phyloP scores from a whole-genome alignment of 176 grass and related monocot species.

The Microstegium vimineum region DNA sequence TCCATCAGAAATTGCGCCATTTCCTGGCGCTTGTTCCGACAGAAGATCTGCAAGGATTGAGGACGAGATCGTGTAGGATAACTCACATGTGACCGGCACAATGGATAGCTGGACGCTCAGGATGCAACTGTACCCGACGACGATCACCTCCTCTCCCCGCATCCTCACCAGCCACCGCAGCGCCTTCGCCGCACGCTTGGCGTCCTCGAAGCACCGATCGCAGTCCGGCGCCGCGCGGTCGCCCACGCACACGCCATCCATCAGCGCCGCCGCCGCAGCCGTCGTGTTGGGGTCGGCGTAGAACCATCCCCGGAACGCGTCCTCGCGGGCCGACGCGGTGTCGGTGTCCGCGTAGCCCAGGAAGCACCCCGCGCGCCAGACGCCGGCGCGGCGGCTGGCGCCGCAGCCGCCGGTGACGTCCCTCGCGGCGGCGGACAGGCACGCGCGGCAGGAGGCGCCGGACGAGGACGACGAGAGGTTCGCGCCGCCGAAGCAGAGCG shows the following conservation, averaged over 20 bases:
- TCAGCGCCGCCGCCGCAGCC: background rate
- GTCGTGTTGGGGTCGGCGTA: background rate
- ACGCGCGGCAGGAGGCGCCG: background rate
- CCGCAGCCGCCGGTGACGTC: background rate
- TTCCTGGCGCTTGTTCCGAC: no score
- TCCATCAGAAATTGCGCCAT: no score
- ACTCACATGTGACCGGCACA: background rate
- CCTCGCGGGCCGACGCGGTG: background rate
- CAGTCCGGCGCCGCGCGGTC: background rate
- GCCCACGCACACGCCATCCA: background rate
- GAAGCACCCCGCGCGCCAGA: background rate
- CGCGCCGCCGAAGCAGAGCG: background rate
- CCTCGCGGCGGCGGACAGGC: slow-evolving; percentile 1
- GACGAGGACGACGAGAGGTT: background rate
- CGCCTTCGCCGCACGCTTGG: background rate
- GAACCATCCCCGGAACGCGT: background rate
- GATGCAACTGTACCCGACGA: background rate
- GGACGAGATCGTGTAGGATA: background rate
- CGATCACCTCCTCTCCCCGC: background rate
- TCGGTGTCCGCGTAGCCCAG: background rate
- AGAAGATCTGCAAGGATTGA: background rate
- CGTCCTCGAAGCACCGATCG: background rate
- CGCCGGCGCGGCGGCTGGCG: background rate
- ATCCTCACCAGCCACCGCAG: background rate
- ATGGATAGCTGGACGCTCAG: background rate